Base-by-base conservation (phyloP, 2,329 filamentous ascomycete species). In the Aspergillus alliaceus region DNA sequence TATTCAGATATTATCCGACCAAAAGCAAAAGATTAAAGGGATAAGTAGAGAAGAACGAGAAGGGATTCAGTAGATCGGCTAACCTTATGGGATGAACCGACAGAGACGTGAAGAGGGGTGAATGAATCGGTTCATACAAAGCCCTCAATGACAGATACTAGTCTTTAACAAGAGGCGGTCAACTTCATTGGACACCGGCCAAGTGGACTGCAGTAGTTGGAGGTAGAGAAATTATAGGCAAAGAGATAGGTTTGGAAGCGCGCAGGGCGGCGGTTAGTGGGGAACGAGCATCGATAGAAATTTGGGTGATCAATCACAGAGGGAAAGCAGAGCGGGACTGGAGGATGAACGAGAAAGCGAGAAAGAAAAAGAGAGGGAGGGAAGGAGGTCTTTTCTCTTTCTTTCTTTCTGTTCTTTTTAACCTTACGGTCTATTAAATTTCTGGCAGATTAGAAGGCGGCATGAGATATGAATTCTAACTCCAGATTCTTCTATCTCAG, bases 111-210 rank as follows among this genome's bases (percentile, higher is more conserved):
- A 31, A 34, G 25, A 24, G 47, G 39, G 29, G n/a, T 24, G 20
- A 44, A 14, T 25, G 14, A 44, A 14, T 25, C 20, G 22, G 25
- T 42, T 42, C 22, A 42, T 15, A 44, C 22, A 27, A 44, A 25
- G 12, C 14, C 40, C 22, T 15, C 40, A 44, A 44, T 44, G 20
- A 25, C 22, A 44, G 40, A 44, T 44, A 44, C 34, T 20, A 27
- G n/a, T 24, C 35, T 51, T n/a, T 54, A 39, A 47, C 35, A 35
- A 32, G 40, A 53, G 31, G 57, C 57, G 54, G 57, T 59, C 54
- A 53, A 37, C 27, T 37, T 56, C 53, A 60, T 60, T 60, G 59
- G 59, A 59, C 56, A 52, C 56, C 53, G 31, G 35, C 35, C 51
- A 31, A 49, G 57, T 59, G 56, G 59, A 50, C 35, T 59, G 56